These are phyloP conservation scores for Lactuca sativa DNA, from an alignment of 129 eudicot genomes.

Conservation along the genomic window DNA sequence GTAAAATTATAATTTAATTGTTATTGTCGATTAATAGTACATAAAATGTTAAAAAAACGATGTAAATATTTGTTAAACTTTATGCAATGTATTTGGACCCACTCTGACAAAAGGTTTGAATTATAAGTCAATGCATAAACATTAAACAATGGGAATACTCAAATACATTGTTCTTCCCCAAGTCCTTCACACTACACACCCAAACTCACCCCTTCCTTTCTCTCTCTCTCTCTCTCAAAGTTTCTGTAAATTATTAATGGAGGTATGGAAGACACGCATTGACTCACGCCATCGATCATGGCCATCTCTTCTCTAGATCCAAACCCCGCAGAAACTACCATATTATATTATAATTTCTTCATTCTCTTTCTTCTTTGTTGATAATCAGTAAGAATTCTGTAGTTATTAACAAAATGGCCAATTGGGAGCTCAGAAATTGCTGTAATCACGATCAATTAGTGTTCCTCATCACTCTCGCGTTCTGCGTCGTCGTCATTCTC, in stretches of 20 bases:
- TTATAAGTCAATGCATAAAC: conserved; percentile 13
- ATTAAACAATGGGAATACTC: neutral
- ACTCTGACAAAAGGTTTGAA: neutral
- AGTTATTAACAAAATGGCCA: conserved; percentile 37
- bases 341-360: neutral
- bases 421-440: conserved; percentile 71
- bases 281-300: conserved; percentile 22
- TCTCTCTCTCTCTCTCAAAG: neutral
- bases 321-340: conserved; percentile 19
- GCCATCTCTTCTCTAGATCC: conserved; percentile 34
- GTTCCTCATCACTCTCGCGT: conserved; percentile 55
- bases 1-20: neutral
- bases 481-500: conserved; percentile 65
- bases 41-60: neutral
- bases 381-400: neutral
- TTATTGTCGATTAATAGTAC: neutral
- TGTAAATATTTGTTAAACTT: neutral
- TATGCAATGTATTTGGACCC: conserved; percentile 2
- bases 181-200: neutral
- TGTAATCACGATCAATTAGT: conserved; percentile 74
- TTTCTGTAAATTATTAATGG: conserved; percentile 23
- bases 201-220: neutral
- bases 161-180: conserved; percentile 29
- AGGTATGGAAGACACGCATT: conserved; percentile 4
- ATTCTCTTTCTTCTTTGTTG: neutral